These are phyloP conservation scores for Quercus alba DNA, from an alignment of 306 rosid species.

Conservation along the genomic window DNA sequence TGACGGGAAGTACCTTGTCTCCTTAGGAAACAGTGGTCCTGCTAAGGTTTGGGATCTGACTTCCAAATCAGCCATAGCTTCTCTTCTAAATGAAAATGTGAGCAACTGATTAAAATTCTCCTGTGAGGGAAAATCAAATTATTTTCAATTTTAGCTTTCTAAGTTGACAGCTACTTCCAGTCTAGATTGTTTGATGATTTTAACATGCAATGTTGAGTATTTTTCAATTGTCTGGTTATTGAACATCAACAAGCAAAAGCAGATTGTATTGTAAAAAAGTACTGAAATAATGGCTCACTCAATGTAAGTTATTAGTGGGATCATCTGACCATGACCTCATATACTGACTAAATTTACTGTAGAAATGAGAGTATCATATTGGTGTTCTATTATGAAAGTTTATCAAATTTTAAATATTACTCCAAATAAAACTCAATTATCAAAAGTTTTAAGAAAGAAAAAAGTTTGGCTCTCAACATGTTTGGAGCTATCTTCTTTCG, in stretches of 20 bases:
- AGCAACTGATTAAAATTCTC: constrained; percentile 33
- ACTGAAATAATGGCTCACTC: not conserved
- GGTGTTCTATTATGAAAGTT: too few relatives aligned
- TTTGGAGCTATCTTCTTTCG: accelerated
- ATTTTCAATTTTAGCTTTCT: not conserved
- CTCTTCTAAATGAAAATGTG: constrained; percentile 68
- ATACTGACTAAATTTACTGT: not conserved
- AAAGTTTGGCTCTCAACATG: too few relatives aligned
- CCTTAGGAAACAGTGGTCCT: constrained; percentile 81
- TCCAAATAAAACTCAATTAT: too few relatives aligned
- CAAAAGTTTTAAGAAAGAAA: too few relatives aligned
- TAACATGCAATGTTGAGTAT: too few relatives aligned
- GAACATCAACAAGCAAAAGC: not conserved
- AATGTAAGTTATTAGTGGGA: not conserved
- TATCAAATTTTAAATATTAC: too few relatives aligned
- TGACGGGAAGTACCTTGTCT: constrained; percentile 72
- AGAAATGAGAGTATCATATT: not conserved
- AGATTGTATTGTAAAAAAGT: not conserved
- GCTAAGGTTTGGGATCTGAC: constrained; percentile 87
- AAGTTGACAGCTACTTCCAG: too few relatives aligned
- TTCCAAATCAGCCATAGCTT: constrained; percentile 46
- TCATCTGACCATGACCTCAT: too few relatives aligned
- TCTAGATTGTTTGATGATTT: too few relatives aligned
- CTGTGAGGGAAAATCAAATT: not conserved
- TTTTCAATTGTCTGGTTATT: too few relatives aligned